A percentile compares a stretch with the other conserved stretches of the same genome.
phyloP scores from a whole-genome alignment of 106 monocot genomes.

The Apostasia shenzhenica region DNA sequence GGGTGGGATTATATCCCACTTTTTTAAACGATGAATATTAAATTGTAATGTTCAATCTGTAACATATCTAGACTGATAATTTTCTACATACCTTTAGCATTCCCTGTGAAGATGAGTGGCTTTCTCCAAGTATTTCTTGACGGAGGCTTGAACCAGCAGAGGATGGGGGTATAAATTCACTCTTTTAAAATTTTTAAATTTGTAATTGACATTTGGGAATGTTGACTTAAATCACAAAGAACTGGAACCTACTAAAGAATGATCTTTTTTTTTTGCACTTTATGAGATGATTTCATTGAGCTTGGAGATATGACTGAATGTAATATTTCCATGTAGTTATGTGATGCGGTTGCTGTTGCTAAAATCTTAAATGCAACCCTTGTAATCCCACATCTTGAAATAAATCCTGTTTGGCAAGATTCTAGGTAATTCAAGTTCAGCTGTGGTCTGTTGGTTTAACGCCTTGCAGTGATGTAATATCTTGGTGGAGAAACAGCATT shows the following conservation, averaged over 20 bases:
- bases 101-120: conserved; percentile 38
- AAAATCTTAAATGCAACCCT: conserved; percentile 86
- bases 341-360: conserved; percentile 84
- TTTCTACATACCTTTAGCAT: neutral
- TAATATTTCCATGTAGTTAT: conserved; percentile 38
- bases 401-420: conserved; percentile 84
- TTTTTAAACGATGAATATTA: neutral
- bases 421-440: conserved; percentile 38
- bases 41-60: neutral
- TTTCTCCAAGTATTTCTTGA: conserved; percentile 91
- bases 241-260: neutral
- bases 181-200: neutral
- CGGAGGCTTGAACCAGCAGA: conserved; percentile 86
- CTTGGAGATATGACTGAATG: neutral
- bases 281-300: too few relatives aligned
- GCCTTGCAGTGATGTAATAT: neutral
- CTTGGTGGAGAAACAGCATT: neutral
- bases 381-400: conserved; percentile 79
- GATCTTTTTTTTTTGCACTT: too few relatives aligned
- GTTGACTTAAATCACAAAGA: too few relatives aligned
- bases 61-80: neutral
- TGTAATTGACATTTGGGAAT: neutral
- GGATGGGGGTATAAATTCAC: conserved; percentile 70
- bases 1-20: neutral
- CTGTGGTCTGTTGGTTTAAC: neutral